A percentile compares a stretch with the other conserved stretches of the same genome.
Evolutionary conservation across 2,329 filamentous ascomycete genomes (phyloP).

Genomic region (Rhinocladiella mackenziei): DNA sequence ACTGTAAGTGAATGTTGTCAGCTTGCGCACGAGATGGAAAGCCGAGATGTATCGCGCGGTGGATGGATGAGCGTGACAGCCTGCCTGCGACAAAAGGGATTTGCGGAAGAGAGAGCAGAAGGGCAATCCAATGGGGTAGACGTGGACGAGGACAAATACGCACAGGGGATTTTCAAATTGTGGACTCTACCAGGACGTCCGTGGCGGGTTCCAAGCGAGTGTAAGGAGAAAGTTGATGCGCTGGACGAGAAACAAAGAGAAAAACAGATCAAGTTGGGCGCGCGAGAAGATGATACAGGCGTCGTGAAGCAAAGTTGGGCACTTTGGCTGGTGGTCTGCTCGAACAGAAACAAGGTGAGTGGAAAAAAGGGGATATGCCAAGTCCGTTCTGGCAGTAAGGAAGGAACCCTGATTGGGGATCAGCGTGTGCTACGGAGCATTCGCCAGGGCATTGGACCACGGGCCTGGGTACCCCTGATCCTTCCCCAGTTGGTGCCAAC

Average conservation of each 20-base stretch:
- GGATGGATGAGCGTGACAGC: constrained; percentile 1
- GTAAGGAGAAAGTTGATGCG: constrained; percentile 20
- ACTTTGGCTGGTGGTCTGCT: background rate
- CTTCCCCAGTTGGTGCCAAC: too few species aligned
- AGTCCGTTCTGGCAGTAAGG: constrained; percentile 11
- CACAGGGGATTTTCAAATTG: background rate
- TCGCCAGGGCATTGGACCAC: background rate
- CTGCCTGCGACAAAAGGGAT: constrained; percentile 10
- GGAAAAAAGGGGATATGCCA: constrained; percentile 23
- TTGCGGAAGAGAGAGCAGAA: too few species aligned
- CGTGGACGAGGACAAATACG: background rate
- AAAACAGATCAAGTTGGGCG: constrained; percentile 8
- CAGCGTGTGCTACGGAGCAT: constrained; percentile 4
- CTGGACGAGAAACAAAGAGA: constrained; percentile 12
- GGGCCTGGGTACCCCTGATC: constrained; percentile 17
- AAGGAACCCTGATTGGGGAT: constrained; percentile 18
- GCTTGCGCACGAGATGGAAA: constrained; percentile 12
- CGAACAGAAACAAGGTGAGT: background rate
- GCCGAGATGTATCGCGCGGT: background rate
- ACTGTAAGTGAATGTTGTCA: constrained; percentile 12
- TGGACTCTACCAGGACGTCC: constrained; percentile 5
- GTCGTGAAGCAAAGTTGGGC: constrained; percentile 2
- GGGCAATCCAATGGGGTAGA: too few species aligned
- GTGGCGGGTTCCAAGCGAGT: constrained; percentile 15
- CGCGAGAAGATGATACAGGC: constrained; percentile 11